These are phyloP conservation scores for Epichloe festucae DNA, from an alignment of 2,329 filamentous ascomycete genomes.

Conservation along the genomic window DNA sequence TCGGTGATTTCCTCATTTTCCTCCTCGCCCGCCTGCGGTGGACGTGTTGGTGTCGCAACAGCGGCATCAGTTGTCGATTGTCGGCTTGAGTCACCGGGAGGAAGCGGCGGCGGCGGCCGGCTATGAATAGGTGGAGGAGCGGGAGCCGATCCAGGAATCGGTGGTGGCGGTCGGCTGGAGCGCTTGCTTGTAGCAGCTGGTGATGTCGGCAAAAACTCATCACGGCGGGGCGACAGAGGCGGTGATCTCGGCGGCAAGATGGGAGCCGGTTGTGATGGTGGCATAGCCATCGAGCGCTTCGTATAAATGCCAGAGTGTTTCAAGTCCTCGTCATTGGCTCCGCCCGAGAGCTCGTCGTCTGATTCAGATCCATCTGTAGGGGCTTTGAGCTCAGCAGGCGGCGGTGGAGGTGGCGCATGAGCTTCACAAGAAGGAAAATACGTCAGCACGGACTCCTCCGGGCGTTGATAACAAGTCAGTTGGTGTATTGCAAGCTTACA, in stretches of 20 bases:
- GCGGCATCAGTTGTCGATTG: conserved; percentile 46
- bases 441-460: not conserved
- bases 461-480: not conserved
- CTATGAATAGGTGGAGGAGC: conserved; percentile 34
- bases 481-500: conserved; percentile 31
- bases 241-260: conserved; percentile 19
- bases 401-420: conserved; percentile 45
- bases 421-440: conserved; percentile 29
- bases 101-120: conserved; percentile 48
- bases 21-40: conserved; percentile 39
- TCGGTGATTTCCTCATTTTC: conserved; percentile 75
- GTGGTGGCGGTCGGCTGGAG: conserved; percentile 43
- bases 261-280: conserved; percentile 23
- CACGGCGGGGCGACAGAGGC: conserved; percentile 22
- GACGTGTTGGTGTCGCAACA: conserved; percentile 27
- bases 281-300: conserved; percentile 27
- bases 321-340: conserved; percentile 27
- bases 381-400: conserved; percentile 43
- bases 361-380: conserved; percentile 72
- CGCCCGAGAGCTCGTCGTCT: conserved; percentile 68
- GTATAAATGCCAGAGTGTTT: conserved; percentile 22
- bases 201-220: conserved; percentile 30
- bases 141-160: conserved; percentile 45
- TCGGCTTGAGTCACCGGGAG: conserved; percentile 33
- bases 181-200: conserved; percentile 33